Base-by-base conservation (phyloP, 345 rosid genomes). In the Ricinus communis region DNA sequence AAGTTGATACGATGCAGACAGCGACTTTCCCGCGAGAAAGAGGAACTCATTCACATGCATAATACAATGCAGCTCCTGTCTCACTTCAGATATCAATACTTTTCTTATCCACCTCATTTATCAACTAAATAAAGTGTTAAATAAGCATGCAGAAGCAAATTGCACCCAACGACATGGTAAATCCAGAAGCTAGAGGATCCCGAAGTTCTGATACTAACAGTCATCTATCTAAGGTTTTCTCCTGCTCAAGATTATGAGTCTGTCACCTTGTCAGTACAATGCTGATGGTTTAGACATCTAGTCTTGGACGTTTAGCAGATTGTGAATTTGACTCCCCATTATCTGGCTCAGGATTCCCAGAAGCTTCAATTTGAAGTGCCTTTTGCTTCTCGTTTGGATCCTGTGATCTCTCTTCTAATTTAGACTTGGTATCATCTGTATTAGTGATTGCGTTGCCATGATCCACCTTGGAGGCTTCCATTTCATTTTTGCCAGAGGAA, bases 271-370 rank as follows among this genome's bases (percentile, higher is more conserved):
- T 71, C 65, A 25, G 58, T 51, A 60, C 22, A 55, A 41, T 62
- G 77, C 60, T 10, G 63, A 25, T 62, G 40, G 71, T 36, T 80
- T 82, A 82, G 64, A 77, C 76, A 65, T 82, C 73, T 5, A 58
- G 77, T 89, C 88, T 86, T 45, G 74, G 78, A 57, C 89, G 93
- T 82, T 93, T 88, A 62, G 87, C 40, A 54, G 75, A 68, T 47
- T 71, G 89, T 12, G 75, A 78, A 69, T 69, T 77, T 65, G 80
- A 70, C 64, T 74, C 76, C 0, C 47, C 5, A 63, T 55, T 47
- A 61, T 71, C 76, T 62, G 72, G 72, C 66, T 76, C 71, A 14
- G 78, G 64, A 67, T 50, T 71, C 68, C 61, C 79, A 1, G 70
- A 18, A 54, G 73, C 75, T 71, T 68, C 76, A 31, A 72, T 21